These are phyloP conservation scores for Trichoderma gamsii DNA, from an alignment of 495 filamentous ascomycete genomes.

Conservation along the genomic window DNA sequence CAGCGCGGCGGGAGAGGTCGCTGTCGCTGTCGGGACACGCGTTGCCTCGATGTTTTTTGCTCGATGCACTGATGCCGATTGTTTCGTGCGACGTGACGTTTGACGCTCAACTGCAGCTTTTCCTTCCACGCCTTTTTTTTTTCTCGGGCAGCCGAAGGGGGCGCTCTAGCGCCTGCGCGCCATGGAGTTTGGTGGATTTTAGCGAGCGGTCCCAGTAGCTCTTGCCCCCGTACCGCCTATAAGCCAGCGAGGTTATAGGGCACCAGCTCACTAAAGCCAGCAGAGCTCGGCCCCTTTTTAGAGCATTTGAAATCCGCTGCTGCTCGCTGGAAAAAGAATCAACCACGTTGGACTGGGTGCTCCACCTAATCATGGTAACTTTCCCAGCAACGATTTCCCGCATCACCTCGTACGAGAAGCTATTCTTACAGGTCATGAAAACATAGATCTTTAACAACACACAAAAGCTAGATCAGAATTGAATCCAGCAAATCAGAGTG, in stretches of 20 bases:
- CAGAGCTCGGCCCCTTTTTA: not conserved
- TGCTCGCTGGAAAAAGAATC: not conserved
- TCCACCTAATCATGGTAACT: not conserved
- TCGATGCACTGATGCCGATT: conserved; percentile 13
- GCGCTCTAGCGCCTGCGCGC: conserved; percentile 12
- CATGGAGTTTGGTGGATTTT: not conserved
- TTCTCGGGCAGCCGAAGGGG: not conserved
- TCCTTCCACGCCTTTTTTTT: not conserved
- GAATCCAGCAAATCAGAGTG: no score
- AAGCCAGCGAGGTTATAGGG: not conserved
- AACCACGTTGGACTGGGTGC: not conserved
- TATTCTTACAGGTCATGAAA: no score
- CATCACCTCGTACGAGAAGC: no score
- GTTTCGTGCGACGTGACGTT: conserved; percentile 16
- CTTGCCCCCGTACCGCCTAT: not conserved
- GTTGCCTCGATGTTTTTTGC: conserved; percentile 6
- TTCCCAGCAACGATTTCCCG: no score
- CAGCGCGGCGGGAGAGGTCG: conserved; percentile 2
- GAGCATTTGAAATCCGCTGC: not conserved
- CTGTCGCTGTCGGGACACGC: conserved; percentile 4
- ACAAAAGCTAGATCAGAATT: no score
- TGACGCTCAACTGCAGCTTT: not conserved
- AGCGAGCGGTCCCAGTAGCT: not conserved
- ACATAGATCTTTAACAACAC: no score
- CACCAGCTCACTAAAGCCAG: not conserved